phyloP scores from a whole-genome alignment of 2,329 filamentous ascomycete genomes.

The Penicillium hordei region DNA sequence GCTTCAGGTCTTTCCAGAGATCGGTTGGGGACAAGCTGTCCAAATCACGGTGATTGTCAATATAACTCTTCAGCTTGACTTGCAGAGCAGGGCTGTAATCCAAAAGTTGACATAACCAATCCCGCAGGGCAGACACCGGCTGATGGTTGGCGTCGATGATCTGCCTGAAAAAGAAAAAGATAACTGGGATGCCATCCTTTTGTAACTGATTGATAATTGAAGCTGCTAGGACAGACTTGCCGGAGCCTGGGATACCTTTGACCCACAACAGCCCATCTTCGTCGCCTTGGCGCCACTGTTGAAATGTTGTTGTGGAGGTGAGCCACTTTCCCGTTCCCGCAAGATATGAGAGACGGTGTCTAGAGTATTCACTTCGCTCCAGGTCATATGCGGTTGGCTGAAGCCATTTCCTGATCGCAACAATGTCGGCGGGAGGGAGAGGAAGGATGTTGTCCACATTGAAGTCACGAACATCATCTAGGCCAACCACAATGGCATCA shows the following conservation, averaged over 20 bases:
- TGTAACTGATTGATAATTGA: slow-evolving; percentile 14
- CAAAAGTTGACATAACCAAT: slow-evolving; percentile 22
- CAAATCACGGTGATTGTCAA: not conserved
- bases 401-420: not conserved
- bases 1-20: not conserved
- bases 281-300: slow-evolving; percentile 17
- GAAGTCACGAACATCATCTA: not conserved
- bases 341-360: not conserved
- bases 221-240: slow-evolving; percentile 29
- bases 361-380: not conserved
- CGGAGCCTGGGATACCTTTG: slow-evolving; percentile 27
- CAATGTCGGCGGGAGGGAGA: not conserved
- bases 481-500: not conserved
- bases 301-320: slow-evolving; percentile 3
- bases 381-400: not conserved
- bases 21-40: slow-evolving; percentile 9
- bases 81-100: slow-evolving; percentile 12
- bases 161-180: slow-evolving; percentile 28
- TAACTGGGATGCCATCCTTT: slow-evolving; percentile 8
- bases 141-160: slow-evolving; percentile 25
- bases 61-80: slow-evolving; percentile 3
- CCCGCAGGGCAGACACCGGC: slow-evolving; percentile 16
- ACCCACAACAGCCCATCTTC: slow-evolving; percentile 22
- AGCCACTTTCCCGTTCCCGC: not conserved
- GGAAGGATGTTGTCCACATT: not conserved